Conservation (phyloP, 2,329 filamentous ascomycete species). For the Shiraia sp. region DNA sequence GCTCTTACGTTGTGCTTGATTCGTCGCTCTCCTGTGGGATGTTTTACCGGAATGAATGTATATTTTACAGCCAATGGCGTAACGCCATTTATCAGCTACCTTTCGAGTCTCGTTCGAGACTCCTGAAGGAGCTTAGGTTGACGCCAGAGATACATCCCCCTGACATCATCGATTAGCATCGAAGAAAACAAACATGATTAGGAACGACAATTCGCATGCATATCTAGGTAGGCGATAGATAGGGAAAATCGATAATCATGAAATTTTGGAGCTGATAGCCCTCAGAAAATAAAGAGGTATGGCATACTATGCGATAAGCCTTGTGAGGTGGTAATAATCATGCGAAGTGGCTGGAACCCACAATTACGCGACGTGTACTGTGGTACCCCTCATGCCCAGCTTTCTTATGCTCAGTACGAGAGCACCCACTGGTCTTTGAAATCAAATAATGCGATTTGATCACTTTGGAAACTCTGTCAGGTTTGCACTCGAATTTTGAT, state of each 20-base stretch:
- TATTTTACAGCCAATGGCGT: slow-evolving; percentile 6
- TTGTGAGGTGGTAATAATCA: too few relatives aligned
- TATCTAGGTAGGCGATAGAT: too few relatives aligned
- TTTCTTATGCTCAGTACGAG: neutral
- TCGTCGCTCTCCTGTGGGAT: slow-evolving; percentile 5
- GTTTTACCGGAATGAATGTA: neutral
- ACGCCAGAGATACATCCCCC: slow-evolving; percentile 2
- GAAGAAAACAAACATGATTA: neutral
- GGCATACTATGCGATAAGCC: too few relatives aligned
- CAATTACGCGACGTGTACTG: slow-evolving; percentile 2
- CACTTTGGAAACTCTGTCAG: too few relatives aligned
- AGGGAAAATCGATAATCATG: too few relatives aligned
- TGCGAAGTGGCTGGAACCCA: neutral
- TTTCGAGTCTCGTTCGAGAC: too few relatives aligned
- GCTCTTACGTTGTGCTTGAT: slow-evolving; percentile 5
- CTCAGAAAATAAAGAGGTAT: too few relatives aligned
- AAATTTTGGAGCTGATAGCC: too few relatives aligned
- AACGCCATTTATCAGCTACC: slow-evolving; percentile 6
- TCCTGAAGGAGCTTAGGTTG: too few relatives aligned
- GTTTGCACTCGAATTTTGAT: neutral
- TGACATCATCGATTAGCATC: slow-evolving; percentile 4
- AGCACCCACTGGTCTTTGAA: neutral
- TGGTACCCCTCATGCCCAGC: slow-evolving; percentile 5
- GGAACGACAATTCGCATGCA: too few relatives aligned
- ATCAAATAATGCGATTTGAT: neutral